phyloP scores from a whole-genome alignment of 371 early-diverging fungal genomes.

The Entomophthora muscae region DNA sequence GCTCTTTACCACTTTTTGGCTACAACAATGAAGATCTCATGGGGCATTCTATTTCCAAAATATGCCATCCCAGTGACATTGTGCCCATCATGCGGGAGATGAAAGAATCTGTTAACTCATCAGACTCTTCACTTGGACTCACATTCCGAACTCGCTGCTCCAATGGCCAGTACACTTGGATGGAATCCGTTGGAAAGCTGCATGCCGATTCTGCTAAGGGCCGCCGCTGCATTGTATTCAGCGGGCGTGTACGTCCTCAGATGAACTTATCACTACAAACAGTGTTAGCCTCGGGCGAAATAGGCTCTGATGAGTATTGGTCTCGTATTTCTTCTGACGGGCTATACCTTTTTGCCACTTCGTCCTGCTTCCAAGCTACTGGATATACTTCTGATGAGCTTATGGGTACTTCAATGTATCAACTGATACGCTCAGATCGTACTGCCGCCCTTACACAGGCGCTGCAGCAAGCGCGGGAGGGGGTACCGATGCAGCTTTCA shows the following conservation, averaged over 20 bases:
- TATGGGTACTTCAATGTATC: conserved; percentile 30
- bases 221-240: conserved; percentile 37
- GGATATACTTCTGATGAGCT: conserved; percentile 22
- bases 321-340: conserved; percentile 37
- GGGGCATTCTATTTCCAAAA: conserved; percentile 27
- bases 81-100: conserved; percentile 43
- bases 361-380: conserved; percentile 19
- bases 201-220: conserved; percentile 34
- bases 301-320: conserved; percentile 33
- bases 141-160: conserved; percentile 35
- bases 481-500: conserved; percentile 20
- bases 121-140: conserved; percentile 14
- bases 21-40: conserved; percentile 33
- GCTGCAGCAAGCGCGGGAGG: conserved; percentile 24
- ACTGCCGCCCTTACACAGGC: conserved; percentile 27
- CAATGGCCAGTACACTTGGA: conserved; percentile 32
- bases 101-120: conserved; percentile 19
- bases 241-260: conserved; percentile 27
- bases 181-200: conserved; percentile 37
- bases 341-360: conserved; percentile 26
- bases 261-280: conserved; percentile 11
- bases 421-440: conserved; percentile 27
- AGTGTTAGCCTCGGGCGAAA: conserved; percentile 14
- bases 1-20: conserved; percentile 23
- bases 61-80: conserved; percentile 42